A percentile compares a stretch with the other conserved stretches of the same genome.
Evolutionary conservation across 2,329 filamentous ascomycete genomes (phyloP).

Genomic region (Fusarium nanum): DNA sequence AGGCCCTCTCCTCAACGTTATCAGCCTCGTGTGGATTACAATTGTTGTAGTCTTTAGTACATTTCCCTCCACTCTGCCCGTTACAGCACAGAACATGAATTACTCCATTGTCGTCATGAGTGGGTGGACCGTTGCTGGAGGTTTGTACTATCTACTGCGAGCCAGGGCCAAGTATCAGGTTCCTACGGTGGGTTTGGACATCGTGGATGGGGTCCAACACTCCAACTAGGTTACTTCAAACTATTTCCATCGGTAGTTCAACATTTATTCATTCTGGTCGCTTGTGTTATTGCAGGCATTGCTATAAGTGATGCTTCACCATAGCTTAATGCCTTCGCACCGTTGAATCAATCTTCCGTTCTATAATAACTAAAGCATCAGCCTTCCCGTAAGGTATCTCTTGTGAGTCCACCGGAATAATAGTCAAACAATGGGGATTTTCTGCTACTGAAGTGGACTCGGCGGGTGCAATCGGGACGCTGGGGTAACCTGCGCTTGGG

Average conservation of each 20-base stretch:
- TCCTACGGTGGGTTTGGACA: background rate
- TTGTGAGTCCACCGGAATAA: too few species aligned
- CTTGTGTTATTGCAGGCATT: too few species aligned
- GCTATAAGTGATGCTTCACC: too few species aligned
- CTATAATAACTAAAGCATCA: too few species aligned
- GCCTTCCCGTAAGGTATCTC: too few species aligned
- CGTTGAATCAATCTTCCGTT: too few species aligned
- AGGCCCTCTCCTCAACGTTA: slow-evolving; percentile 53
- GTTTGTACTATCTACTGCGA: slow-evolving; percentile 48
- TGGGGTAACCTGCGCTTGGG: too few species aligned
- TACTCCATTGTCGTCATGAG: slow-evolving; percentile 58
- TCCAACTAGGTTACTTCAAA: background rate
- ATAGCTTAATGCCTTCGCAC: too few species aligned
- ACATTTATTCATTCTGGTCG: too few species aligned
- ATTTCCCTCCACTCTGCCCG: slow-evolving; percentile 56
- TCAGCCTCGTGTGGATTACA: slow-evolving; percentile 57
- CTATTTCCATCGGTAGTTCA: background rate
- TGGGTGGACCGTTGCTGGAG: slow-evolving; percentile 53
- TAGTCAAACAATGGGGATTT: too few species aligned
- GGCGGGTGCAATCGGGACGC: too few species aligned
- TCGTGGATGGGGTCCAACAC: background rate
- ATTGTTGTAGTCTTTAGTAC: slow-evolving; percentile 59
- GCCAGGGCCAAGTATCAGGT: slow-evolving; percentile 47
- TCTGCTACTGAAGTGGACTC: too few species aligned
- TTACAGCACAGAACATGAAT: slow-evolving; percentile 59